Base-by-base conservation (phyloP, 805 yeast species). In the Phaffomyces opuntiae region DNA sequence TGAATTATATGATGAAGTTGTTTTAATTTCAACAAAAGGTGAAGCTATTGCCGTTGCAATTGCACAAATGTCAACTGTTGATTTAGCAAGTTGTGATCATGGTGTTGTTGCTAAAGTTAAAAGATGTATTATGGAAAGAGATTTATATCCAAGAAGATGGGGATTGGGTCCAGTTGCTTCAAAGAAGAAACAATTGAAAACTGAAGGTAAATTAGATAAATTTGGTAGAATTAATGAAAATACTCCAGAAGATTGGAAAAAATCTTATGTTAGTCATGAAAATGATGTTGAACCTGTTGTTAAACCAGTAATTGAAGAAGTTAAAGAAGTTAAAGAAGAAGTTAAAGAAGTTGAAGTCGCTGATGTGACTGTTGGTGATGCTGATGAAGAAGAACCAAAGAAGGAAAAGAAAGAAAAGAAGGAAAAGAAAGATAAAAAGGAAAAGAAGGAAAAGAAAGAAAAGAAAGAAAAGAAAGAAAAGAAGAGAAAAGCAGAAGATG, bases 121-220 rank as follows among this genome's bases (percentile, higher is more conserved):
- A 79, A 87, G 99, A 75, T 91, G 98, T 75, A 93, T 93, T 61
- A 93, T 93, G 99, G 99, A 93, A 75, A 84, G 99, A 75, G 99
- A 93, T 68, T 80, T 96, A 43, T 93, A 93, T 70, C 99, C 99
- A 72, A 86, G 99, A 78, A 84, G 97, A 78, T 93, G 99, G 99
- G 99, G 99, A 52, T 74, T 93, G 59, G 99, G 99, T 60, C 99
- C 99, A 60, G 87, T 90, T 65, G 98, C 99, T 50, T 88, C 87
- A 70, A 89, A 89, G 83, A 93, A 93, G 86, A 93, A 93, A 78
- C 96, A 91, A 75, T 74, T 93, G 77, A 91, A 90, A 78, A 85
- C 95, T 45, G 96, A 86, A 55, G 99, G 98, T 62, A 91, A 93
- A 72, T 81, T 93, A 63, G 99, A 93, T 75, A 87, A 91, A 71